Percentiles rank a stretch among this genome's conserved stretches.
phyloP scores from a whole-genome alignment of 768 basidiomycete genomes.

The Boletus fagicola region DNA sequence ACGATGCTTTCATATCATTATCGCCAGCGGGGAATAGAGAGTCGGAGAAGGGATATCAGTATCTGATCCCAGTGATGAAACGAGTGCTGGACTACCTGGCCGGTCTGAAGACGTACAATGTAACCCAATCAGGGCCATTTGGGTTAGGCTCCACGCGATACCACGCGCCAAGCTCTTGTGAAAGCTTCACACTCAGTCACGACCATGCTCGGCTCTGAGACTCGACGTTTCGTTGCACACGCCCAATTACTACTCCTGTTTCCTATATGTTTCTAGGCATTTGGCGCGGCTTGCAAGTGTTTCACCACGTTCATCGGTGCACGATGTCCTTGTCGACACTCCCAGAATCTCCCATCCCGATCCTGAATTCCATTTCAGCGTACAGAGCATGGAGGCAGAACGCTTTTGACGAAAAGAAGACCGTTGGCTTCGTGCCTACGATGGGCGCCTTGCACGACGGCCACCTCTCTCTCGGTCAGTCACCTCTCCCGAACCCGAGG shows the following conservation, averaged over 20 bases:
- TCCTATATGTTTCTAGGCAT: slow-evolving; percentile 11
- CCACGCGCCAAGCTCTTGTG: background rate
- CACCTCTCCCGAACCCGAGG: slow-evolving; percentile 18
- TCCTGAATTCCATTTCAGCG: slow-evolving; percentile 57
- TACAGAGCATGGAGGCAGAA: slow-evolving; percentile 73
- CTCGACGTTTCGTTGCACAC: background rate
- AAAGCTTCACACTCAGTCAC: background rate
- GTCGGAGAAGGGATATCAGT: too few species aligned
- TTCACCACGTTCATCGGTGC: background rate
- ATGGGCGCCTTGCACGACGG: slow-evolving; percentile 98
- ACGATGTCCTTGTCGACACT: slow-evolving; percentile 24
- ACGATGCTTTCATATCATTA: background rate
- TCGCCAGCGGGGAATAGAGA: background rate
- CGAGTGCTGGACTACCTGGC: too few species aligned
- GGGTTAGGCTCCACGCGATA: background rate
- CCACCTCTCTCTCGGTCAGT: slow-evolving; percentile 84
- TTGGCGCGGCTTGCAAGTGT: slow-evolving; percentile 3
- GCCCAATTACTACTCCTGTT: background rate
- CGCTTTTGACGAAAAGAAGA: slow-evolving; percentile 55
- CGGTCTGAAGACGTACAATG: background rate
- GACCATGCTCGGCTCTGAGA: background rate
- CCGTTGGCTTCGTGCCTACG: slow-evolving; percentile 93
- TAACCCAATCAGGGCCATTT: background rate
- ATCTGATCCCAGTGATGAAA: too few species aligned
- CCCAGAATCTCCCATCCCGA: slow-evolving; percentile 37